Evolutionary conservation across 1,284 basidiomycete genomes (phyloP), one percentile per base, ranked within the genome.

Genomic region (Paramarasmius palmivorus): DNA sequence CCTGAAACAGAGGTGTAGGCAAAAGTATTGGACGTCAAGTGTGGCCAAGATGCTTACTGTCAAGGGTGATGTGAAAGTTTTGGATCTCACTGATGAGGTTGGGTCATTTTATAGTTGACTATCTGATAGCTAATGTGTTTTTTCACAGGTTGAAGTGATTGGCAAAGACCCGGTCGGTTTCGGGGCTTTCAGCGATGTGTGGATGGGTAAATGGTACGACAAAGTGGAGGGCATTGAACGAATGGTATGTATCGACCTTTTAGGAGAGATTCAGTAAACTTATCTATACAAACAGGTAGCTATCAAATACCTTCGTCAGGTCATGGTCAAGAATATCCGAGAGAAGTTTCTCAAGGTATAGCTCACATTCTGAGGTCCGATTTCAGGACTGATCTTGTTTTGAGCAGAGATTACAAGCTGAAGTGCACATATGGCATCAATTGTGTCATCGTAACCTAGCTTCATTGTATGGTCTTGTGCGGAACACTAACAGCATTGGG

Each of bases 131-230:
- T 36, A 25, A 22, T 19, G n/a, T 20, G n/a, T 35, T 20, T 36
- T 38, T 9, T 49, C 1, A 65, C 25, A 59, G 57, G 55, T 57
- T 6, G 44, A 59, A 19, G 61, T 62, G 44, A 57, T 68, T 8
- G 73, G 73, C 2, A 57, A 63, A n/a, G 52, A 66, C 47, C 65
- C 82, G 0, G 72, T 81, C 20, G 76, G 68, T 12, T 72, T 75
- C 63, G 82, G 82, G 0, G 73, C 77, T 8, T 83, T 83, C 57
- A 76, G 81, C 34, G 82, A 84, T 60, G 78, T 84, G 3, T 84
- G 81, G 81, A 80, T 78, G 61, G 82, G 77, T 0, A 58, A 65
- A 8, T 83, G 80, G 82, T 72, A 69, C 49, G 76, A 81, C 54
- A 66, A 71, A 14, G 68, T 74, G 39, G 69, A 76, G 52, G 69